These are phyloP conservation scores for Melocanna baccifera DNA, from an alignment of 176 grass and related monocot species.

Conservation along the genomic window DNA sequence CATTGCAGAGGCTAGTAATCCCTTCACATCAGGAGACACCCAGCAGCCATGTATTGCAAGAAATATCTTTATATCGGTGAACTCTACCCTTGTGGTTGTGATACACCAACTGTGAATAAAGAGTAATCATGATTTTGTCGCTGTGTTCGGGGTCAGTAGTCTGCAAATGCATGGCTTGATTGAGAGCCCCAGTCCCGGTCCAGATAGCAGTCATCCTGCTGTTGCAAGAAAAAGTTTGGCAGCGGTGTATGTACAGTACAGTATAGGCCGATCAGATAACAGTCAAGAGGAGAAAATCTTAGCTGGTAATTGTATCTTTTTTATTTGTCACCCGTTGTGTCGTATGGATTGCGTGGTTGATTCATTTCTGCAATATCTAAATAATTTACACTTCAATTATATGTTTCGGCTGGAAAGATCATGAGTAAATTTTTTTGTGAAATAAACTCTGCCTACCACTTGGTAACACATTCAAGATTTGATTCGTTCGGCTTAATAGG, in stretches of 20 bases:
- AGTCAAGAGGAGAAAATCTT: constrained; percentile 30
- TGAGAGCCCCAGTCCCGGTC: constrained; percentile 26
- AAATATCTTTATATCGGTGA: constrained; percentile 78
- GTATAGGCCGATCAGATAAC: constrained; percentile 28
- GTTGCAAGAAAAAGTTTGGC: constrained; percentile 40
- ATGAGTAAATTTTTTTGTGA: not conserved
- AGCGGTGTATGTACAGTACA: constrained; percentile 53
- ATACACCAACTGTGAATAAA: constrained; percentile 34
- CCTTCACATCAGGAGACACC: constrained; percentile 58
- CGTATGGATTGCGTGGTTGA: not conserved
- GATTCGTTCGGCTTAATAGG: too few relatives aligned
- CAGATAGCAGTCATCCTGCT: constrained; percentile 32
- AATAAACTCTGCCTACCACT: not conserved
- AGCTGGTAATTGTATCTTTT: not conserved
- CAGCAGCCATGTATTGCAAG: constrained; percentile 42
- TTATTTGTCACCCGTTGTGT: not conserved
- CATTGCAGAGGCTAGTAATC: constrained; percentile 69
- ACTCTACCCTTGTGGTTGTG: constrained; percentile 43
- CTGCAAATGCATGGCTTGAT: constrained; percentile 49
- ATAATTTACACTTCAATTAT: not conserved
- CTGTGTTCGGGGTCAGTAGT: constrained; percentile 16
- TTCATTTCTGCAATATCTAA: not conserved
- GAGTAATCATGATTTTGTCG: constrained; percentile 41
- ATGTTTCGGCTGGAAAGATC: not conserved
- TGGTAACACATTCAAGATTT: too few relatives aligned